Evolutionary conservation across 2,329 filamentous ascomycete genomes (phyloP), one percentile per base, ranked within the genome.

Genomic region (Botrytis byssoidea): DNA sequence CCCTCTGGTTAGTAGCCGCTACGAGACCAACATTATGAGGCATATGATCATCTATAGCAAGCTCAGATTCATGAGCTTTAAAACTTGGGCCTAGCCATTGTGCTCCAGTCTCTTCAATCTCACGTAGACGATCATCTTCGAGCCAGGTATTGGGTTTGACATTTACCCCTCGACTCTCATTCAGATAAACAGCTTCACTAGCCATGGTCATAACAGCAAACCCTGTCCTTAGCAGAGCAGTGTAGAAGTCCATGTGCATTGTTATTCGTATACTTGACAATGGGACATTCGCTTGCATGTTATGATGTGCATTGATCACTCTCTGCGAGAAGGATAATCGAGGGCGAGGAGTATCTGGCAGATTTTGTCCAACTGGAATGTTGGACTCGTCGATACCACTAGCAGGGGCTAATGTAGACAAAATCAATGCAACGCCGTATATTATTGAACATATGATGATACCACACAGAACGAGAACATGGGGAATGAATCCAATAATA

Each of bases 221-320:
- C 0, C 96, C 96, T 51, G 94, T 89, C 74, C 95, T 91, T 4
- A 98, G 86, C 7, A 98, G 85, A 0, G 94, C 93, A 0, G 94
- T 97, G 81, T 98, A 99, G 80, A 98, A 98, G 81, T 99, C 96
- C 86, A 98, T 97, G 72, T 94, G 90, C 85, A 92, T 90, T 61
- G 91, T 93, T 72, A 98, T 89, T 20, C 91, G 89, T 55, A 98
- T 89, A 57, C 92, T 91, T 1, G 92, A 92, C 35, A 98, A 86
- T 20, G 96, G 94, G 4, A 95, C 89, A 74, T 96, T 96, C 3
- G 95, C 95, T 82, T 98, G 95, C 87, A 98, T 92, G 77, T 98
- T 98, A 67, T 89, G 89, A 79, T 97, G 94, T 0, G 95, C 95
- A 68, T 88, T 86, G 1, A 83, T 81, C 40, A 97, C 84, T 65